Conservation (phyloP, 176 grass and related monocot genomes). For the Carex pumila region DNA sequence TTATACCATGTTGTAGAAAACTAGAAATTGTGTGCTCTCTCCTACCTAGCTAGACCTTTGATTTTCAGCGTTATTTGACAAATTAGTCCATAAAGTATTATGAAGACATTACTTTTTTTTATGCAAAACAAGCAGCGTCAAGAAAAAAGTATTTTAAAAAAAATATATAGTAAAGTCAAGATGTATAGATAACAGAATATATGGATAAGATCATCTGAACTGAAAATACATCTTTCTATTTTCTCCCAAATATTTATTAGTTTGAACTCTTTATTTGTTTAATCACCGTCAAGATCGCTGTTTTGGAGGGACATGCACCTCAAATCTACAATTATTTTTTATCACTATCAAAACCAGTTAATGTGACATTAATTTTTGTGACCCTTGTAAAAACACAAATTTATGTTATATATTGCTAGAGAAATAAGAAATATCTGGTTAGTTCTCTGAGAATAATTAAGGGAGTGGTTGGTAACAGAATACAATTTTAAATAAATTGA, state of each 20-base stretch:
- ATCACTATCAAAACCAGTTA: conserved; percentile 7
- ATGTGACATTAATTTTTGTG: neutral
- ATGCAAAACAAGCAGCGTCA: neutral
- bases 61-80: too few species aligned
- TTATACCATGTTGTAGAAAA: too few species aligned
- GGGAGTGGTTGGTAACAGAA: neutral
- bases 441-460: neutral
- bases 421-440: neutral
- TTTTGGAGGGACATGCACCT: neutral
- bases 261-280: neutral
- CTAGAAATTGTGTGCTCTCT: too few species aligned
- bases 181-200: neutral
- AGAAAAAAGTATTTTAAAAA: neutral
- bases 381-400: neutral
- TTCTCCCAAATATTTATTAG: neutral
- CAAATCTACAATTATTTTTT: neutral
- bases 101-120: too few species aligned
- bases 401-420: neutral
- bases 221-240: conserved; percentile 1
- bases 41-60: too few species aligned
- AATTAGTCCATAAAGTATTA: too few species aligned
- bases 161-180: neutral
- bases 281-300: neutral
- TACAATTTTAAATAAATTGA: neutral
- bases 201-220: neutral